phyloP scores from a whole-genome alignment of 2,329 filamentous ascomycete species.

The Hirsutella rhossiliensis region DNA sequence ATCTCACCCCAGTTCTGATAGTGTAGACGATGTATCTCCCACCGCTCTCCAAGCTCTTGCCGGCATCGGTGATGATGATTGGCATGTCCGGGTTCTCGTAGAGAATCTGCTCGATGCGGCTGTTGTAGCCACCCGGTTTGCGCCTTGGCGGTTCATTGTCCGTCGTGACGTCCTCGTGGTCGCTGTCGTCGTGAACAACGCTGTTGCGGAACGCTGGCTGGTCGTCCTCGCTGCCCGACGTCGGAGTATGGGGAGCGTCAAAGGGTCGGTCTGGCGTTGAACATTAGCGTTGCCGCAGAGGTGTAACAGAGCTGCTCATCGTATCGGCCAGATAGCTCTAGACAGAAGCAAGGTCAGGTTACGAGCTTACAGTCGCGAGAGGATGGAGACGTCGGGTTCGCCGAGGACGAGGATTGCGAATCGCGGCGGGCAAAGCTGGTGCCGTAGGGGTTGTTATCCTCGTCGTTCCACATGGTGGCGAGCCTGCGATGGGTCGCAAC shows the following conservation, averaged over 20 bases:
- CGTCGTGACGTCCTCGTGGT: conserved; percentile 32
- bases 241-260: conserved; percentile 59
- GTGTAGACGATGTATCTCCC: conserved; percentile 96
- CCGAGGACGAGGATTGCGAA: conserved; percentile 57
- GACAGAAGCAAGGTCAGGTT: neutral
- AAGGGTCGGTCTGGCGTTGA: conserved; percentile 26
- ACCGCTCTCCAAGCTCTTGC: conserved; percentile 86
- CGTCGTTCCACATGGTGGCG: conserved; percentile 85
- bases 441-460: conserved; percentile 94
- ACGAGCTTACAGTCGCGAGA: conserved; percentile 40
- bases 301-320: neutral
- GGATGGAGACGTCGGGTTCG: conserved; percentile 51
- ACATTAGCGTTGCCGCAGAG: neutral
- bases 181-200: conserved; percentile 21
- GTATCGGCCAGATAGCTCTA: neutral
- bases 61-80: conserved; percentile 86
- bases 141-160: conserved; percentile 39
- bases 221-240: conserved; percentile 57
- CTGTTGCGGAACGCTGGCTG: conserved; percentile 28
- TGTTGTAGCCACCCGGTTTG: conserved; percentile 84
- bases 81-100: conserved; percentile 87
- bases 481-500: neutral
- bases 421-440: conserved; percentile 80
- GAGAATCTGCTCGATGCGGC: conserved; percentile 91
- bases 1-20: conserved; percentile 77